Evolutionary conservation across 2,329 filamentous ascomycete species (phyloP).

Genomic region (Biscogniauxia sp.): DNA sequence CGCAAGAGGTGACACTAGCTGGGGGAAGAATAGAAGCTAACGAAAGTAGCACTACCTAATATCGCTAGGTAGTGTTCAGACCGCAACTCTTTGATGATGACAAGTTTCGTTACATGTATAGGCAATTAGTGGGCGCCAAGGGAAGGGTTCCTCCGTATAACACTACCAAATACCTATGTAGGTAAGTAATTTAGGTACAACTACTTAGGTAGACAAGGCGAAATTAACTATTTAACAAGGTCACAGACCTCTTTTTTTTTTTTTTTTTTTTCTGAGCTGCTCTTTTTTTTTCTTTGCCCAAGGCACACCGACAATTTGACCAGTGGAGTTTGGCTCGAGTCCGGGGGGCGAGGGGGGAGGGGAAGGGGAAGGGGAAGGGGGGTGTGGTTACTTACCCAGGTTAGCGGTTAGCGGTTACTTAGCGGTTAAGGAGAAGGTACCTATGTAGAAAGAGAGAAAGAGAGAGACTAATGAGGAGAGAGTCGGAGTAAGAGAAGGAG

Average conservation of each 20-base stretch:
- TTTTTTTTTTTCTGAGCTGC: background rate
- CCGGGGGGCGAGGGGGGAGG: background rate
- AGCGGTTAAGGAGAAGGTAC: too few relatives aligned
- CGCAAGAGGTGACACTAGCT: background rate
- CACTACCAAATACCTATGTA: too few relatives aligned
- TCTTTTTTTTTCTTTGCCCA: background rate
- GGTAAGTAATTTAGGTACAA: too few relatives aligned
- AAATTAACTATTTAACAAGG: too few relatives aligned
- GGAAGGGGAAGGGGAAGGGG: too few relatives aligned
- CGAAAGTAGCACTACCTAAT: background rate
- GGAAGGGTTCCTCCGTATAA: background rate
- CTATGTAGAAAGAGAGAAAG: too few relatives aligned
- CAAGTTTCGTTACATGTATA: background rate
- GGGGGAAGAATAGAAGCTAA: background rate
- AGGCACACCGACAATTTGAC: conserved; percentile 14
- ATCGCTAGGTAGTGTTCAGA: background rate
- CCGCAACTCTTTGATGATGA: background rate
- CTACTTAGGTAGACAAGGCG: background rate
- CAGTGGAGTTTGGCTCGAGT: conserved; percentile 5
- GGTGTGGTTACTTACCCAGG: too few relatives aligned
- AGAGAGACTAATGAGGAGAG: too few relatives aligned
- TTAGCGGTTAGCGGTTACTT: too few relatives aligned
- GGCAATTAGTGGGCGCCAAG: background rate
- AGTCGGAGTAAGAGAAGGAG: too few relatives aligned
- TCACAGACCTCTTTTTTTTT: background rate